A percentile compares a stretch with the other conserved stretches of the same genome.
Evolutionary conservation across 768 basidiomycete species (phyloP).

Genomic region (Boletus tylopilopsis): DNA sequence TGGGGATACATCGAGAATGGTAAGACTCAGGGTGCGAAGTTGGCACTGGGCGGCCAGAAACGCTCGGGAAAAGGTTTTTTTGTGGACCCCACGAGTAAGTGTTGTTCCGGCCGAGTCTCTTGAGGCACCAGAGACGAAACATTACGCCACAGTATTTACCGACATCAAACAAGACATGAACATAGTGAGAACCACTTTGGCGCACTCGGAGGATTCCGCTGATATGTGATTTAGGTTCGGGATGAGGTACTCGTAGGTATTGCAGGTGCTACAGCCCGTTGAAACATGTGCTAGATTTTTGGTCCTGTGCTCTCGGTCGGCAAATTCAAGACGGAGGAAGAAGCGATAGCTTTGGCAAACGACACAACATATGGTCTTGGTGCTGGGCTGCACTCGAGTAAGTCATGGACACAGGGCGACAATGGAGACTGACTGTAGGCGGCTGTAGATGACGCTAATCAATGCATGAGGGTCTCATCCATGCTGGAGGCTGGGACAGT

Average conservation of each 20-base stretch:
- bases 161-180: slow-evolving; percentile 80
- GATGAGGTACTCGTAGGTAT: slow-evolving; percentile 26
- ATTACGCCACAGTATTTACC: slow-evolving; percentile 60
- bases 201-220: slow-evolving; percentile 8
- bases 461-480: slow-evolving; percentile 86
- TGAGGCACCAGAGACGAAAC: slow-evolving; percentile 3
- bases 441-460: slow-evolving; percentile 67
- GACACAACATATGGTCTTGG: slow-evolving; percentile 88
- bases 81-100: slow-evolving; percentile 84
- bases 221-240: slow-evolving; percentile 28
- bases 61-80: slow-evolving; percentile 77
- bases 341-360: slow-evolving; percentile 82
- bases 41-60: slow-evolving; percentile 77
- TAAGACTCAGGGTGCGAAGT: slow-evolving; percentile 76
- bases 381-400: slow-evolving; percentile 86
- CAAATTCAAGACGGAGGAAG: slow-evolving; percentile 82
- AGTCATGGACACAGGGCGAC: slow-evolving; percentile 20
- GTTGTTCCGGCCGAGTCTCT: slow-evolving; percentile 6
- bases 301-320: slow-evolving; percentile 88
- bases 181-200: slow-evolving; percentile 52
- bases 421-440: slow-evolving; percentile 2
- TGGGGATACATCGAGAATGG: slow-evolving; percentile 88
- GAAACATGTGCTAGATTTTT: slow-evolving; percentile 62
- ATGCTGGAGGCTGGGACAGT: slow-evolving; percentile 89
- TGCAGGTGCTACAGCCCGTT: slow-evolving; percentile 5